These are phyloP conservation scores for Ambrosiella xylebori DNA, from an alignment of 2,329 filamentous ascomycete species.

Conservation along the genomic window DNA sequence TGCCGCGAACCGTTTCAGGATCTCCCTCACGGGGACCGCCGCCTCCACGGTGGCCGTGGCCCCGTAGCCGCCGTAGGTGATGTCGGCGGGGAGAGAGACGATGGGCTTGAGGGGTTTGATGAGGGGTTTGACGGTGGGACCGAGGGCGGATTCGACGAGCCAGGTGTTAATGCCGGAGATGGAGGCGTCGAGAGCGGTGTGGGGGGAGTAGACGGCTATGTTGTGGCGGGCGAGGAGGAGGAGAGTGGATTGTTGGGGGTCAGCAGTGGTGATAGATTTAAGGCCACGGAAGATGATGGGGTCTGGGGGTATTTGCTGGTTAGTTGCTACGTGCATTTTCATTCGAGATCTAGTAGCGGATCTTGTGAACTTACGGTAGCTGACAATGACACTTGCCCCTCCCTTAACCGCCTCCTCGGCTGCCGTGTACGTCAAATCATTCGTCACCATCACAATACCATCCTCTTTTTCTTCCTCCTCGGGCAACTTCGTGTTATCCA, in stretches of 20 bases:
- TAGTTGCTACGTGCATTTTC: no score
- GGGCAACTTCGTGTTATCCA: constrained; percentile 24
- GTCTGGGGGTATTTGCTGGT: constrained; percentile 33
- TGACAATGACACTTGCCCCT: constrained; percentile 62
- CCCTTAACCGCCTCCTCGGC: constrained; percentile 74
- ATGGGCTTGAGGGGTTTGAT: constrained; percentile 28
- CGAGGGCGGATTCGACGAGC: constrained; percentile 73
- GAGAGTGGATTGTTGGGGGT: constrained; percentile 75
- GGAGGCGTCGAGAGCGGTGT: constrained; percentile 85
- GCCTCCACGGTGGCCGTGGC: constrained; percentile 27
- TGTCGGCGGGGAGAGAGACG: constrained; percentile 24
- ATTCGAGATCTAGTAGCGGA: no score
- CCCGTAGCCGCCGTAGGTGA: constrained; percentile 36
- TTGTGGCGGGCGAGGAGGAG: constrained; percentile 68
- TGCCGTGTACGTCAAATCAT: constrained; percentile 79
- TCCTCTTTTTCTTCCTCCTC: constrained; percentile 18
- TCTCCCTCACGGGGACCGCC: constrained; percentile 24
- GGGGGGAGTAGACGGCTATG: constrained; percentile 88
- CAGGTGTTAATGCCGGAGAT: constrained; percentile 78
- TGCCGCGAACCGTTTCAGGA: constrained; percentile 40
- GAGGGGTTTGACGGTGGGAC: constrained; percentile 19
- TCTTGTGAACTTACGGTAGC: constrained; percentile 49
- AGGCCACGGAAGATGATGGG: constrained; percentile 91
- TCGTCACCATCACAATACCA: constrained; percentile 42
- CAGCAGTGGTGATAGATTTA: constrained; percentile 68